Evolutionary conservation across 176 grass and related monocot genomes (phyloP).

Genomic region (Oryza meridionalis): DNA sequence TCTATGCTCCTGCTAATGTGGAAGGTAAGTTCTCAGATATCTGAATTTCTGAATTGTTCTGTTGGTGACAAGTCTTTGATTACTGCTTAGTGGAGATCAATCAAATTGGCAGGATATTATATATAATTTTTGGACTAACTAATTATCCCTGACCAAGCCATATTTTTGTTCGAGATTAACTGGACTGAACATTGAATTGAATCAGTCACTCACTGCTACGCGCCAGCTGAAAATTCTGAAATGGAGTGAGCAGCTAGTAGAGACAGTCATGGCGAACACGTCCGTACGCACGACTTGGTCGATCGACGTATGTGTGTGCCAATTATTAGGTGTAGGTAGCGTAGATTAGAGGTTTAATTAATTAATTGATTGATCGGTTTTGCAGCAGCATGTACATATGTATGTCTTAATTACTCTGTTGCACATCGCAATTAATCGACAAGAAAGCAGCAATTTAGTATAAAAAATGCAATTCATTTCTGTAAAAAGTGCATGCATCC

Average conservation of each 20-base stretch:
- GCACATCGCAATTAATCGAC: not conserved
- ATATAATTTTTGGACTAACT: not conserved
- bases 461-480: not conserved
- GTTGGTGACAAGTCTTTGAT: not conserved
- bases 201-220: not conserved
- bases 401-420: not conserved
- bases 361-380: not conserved
- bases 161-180: not conserved
- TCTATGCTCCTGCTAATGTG: not conserved
- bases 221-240: not conserved
- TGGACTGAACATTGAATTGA: not conserved
- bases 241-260: not conserved
- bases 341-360: slow-evolving; percentile 9
- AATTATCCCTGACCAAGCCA: not conserved
- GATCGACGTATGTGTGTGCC: not conserved
- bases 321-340: slow-evolving; percentile 15
- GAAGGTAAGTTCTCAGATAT: not conserved
- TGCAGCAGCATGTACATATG: slow-evolving; percentile 11
- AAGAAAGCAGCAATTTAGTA: not conserved
- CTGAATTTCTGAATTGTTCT: not conserved
- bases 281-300: not conserved
- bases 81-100: not conserved
- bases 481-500: slow-evolving; percentile 1
- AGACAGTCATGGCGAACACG: not conserved
- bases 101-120: not conserved